Evolutionary conservation across 805 yeast species (phyloP).

Genomic region (Candida michaelii): DNA sequence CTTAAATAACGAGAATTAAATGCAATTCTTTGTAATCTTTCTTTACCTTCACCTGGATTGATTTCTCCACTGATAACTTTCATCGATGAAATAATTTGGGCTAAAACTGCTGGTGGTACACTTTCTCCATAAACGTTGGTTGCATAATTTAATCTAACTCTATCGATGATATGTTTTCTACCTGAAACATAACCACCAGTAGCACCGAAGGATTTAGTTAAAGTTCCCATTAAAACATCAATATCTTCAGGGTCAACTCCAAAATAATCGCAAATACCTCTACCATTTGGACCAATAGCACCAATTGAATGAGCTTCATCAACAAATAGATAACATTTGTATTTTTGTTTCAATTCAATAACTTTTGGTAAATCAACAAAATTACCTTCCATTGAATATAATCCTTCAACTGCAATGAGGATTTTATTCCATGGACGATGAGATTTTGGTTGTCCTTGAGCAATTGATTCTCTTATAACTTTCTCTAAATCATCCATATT

Average conservation of each 20-base stretch:
- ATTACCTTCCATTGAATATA: conserved; percentile 92
- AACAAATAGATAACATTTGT: conserved; percentile 85
- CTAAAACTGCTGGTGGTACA: conserved; percentile 86
- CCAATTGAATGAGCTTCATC: conserved; percentile 99
- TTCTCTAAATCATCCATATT: conserved; percentile 80
- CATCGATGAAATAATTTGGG: conserved; percentile 81
- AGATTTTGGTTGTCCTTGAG: conserved; percentile 91
- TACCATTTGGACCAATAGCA: conserved; percentile 93
- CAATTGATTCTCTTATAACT: conserved; percentile 76
- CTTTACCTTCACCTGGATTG: conserved; percentile 90
- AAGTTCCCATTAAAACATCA: conserved; percentile 95
- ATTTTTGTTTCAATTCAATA: conserved; percentile 72
- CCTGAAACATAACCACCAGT: conserved; percentile 98
- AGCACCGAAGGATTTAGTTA: conserved; percentile 97
- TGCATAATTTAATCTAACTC: conserved; percentile 69
- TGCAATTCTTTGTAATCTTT: conserved; percentile 88
- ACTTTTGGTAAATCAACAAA: conserved; percentile 77
- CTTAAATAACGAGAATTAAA: conserved; percentile 93
- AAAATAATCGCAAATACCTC: conserved; percentile 94
- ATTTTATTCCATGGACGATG: conserved; percentile 96
- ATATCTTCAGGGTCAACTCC: conserved; percentile 71
- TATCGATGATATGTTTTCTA: conserved; percentile 63
- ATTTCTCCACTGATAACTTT: conserved; percentile 76
- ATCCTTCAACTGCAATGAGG: conserved; percentile 85
- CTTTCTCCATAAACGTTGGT: conserved; percentile 80